Conservation (phyloP, 768 basidiomycete species). For the Tylopilus sp. region DNA sequence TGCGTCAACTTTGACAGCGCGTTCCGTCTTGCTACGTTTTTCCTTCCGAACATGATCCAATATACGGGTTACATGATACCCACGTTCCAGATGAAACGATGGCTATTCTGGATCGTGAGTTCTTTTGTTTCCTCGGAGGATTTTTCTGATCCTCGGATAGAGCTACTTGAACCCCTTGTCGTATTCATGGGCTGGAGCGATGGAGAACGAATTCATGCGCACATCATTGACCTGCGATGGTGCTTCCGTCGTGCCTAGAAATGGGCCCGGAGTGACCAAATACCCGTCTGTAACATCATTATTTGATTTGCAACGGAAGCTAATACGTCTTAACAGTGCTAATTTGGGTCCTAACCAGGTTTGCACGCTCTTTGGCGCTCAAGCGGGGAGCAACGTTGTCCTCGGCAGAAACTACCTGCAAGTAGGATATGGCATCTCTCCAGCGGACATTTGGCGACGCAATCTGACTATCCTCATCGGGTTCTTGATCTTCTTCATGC, state of each 20-base stretch:
- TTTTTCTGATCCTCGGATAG: conserved; percentile 24
- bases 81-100: conserved; percentile 67
- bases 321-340: conserved; percentile 36
- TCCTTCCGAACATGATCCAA: conserved; percentile 72
- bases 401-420: conserved; percentile 60
- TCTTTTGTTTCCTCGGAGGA: not conserved
- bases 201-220: conserved; percentile 86
- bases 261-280: conserved; percentile 48
- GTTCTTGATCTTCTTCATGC: conserved; percentile 67
- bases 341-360: conserved; percentile 64
- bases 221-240: conserved; percentile 65
- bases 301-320: not conserved
- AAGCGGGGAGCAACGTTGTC: conserved; percentile 52
- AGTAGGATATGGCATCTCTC: conserved; percentile 48
- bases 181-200: conserved; percentile 72
- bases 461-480: conserved; percentile 69
- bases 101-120: conserved; percentile 83
- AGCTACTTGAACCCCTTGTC: conserved; percentile 78
- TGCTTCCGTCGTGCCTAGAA: conserved; percentile 60
- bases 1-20: conserved; percentile 53
- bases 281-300: conserved; percentile 53
- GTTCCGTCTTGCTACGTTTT: conserved; percentile 57
- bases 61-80: conserved; percentile 74
- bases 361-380: conserved; percentile 72
- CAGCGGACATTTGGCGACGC: conserved; percentile 57